Percentiles rank a stretch among this genome's conserved stretches.
phyloP scores from a whole-genome alignment of 805 yeast genomes.

The Starmera dryadoides region DNA sequence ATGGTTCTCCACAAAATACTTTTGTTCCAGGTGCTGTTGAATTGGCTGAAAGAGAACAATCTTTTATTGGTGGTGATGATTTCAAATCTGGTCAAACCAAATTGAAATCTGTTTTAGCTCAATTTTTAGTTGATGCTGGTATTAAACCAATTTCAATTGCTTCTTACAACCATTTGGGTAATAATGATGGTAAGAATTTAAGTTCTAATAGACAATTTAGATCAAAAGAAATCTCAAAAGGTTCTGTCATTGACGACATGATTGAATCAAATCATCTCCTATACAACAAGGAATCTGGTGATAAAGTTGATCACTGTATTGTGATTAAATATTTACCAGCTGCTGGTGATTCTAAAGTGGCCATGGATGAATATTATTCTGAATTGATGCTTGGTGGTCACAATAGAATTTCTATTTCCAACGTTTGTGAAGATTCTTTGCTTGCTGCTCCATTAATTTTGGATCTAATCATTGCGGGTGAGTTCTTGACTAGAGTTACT shows the following conservation, averaged over 20 bases:
- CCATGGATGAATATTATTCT: constrained; percentile 97
- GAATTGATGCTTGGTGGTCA: constrained; percentile 98
- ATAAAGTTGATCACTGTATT: constrained; percentile 84
- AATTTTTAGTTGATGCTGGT: constrained; percentile 95
- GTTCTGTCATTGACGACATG: constrained; percentile 90
- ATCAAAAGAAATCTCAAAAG: constrained; percentile 91
- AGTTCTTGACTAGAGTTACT: constrained; percentile 79
- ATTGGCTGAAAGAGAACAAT: constrained; percentile 68
- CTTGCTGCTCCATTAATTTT: constrained; percentile 92
- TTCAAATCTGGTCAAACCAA: constrained; percentile 96
- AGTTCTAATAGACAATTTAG: constrained; percentile 89
- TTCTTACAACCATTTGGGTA: constrained; percentile 93
- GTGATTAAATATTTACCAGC: constrained; percentile 93
- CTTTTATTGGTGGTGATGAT: constrained; percentile 94
- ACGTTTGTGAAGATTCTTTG: constrained; percentile 93
- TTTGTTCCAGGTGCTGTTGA: constrained; percentile 93
- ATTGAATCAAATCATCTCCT: constrained; percentile 80
- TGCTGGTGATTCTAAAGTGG: constrained; percentile 94
- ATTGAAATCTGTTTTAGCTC: constrained; percentile 92
- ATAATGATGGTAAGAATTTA: constrained; percentile 91
- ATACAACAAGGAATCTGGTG: constrained; percentile 74
- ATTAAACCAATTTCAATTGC: constrained; percentile 92
- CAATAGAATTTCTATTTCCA: constrained; percentile 88
- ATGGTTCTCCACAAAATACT: constrained; percentile 96
- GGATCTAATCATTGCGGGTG: constrained; percentile 85